Evolutionary conservation across 345 rosid species (phyloP).

Genomic region (Heritiera littoralis): DNA sequence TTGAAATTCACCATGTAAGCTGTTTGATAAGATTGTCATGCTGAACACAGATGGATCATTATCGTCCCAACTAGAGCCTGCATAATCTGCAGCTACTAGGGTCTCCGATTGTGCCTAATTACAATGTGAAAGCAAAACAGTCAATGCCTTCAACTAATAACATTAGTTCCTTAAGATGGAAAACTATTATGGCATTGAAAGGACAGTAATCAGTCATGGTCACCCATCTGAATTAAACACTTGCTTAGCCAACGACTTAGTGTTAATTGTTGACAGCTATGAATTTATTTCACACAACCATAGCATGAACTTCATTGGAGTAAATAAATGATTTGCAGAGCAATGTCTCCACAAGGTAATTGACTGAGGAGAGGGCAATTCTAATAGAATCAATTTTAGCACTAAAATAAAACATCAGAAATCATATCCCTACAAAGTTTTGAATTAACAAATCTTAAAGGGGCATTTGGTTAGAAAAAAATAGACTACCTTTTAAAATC

Average conservation of each 20-base stretch:
- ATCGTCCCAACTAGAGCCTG: conserved; percentile 32
- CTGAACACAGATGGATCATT: conserved; percentile 40
- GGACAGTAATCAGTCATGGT: background rate
- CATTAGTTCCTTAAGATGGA: background rate
- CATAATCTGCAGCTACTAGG: conserved; percentile 34
- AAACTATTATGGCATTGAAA: background rate
- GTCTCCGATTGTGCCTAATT: conserved; percentile 27
- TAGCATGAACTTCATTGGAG: too few relatives aligned
- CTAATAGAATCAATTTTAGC: too few relatives aligned
- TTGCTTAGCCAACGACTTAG: background rate
- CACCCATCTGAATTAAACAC: too few relatives aligned
- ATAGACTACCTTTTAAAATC: too few relatives aligned
- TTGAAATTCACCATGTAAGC: conserved; percentile 38
- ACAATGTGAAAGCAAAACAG: conserved; percentile 5
- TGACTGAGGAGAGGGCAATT: too few relatives aligned
- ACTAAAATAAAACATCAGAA: background rate
- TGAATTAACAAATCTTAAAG: background rate
- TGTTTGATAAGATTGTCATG: conserved; percentile 17
- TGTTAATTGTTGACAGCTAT: background rate
- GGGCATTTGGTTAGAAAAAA: too few relatives aligned
- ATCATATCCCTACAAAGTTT: background rate
- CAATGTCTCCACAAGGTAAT: too few relatives aligned
- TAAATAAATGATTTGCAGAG: too few relatives aligned
- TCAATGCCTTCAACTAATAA: background rate
- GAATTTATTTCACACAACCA: background rate